Conservation (phyloP, 768 basidiomycete genomes). For the Dioszegia crocea region DNA sequence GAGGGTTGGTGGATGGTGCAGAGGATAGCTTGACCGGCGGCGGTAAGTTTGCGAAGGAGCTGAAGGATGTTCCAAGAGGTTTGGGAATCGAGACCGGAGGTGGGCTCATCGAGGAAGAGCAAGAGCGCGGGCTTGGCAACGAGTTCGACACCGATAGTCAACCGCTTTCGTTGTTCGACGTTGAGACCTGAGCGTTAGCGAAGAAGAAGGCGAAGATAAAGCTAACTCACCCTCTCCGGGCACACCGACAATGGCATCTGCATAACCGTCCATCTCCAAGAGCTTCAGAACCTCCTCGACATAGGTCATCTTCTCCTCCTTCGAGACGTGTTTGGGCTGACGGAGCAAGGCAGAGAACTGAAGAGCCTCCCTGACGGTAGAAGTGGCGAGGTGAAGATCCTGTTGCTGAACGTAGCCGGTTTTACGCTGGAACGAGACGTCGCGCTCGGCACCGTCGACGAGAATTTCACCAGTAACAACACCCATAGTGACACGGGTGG, state of each 20-base stretch:
- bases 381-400: conserved; percentile 50
- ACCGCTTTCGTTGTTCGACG: conserved; percentile 35
- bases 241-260: conserved; percentile 47
- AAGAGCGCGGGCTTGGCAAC: conserved; percentile 52
- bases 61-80: conserved; percentile 76
- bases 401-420: conserved; percentile 53
- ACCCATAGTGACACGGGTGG: conserved; percentile 51
- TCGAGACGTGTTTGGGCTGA: conserved; percentile 49
- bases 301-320: conserved; percentile 51
- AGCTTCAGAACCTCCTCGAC: conserved; percentile 53
- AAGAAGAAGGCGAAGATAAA: neutral
- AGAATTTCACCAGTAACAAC: conserved; percentile 54
- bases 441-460: conserved; percentile 51
- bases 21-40: conserved; percentile 52
- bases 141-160: conserved; percentile 51
- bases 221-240: conserved; percentile 45
- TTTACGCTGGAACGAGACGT: conserved; percentile 52
- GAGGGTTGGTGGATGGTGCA: conserved; percentile 58
- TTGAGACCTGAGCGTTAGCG: conserved; percentile 40
- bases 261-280: conserved; percentile 50
- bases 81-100: conserved; percentile 64
- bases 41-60: conserved; percentile 52
- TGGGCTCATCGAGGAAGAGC: conserved; percentile 55
- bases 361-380: conserved; percentile 54
- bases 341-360: conserved; percentile 52